Base-by-base conservation (phyloP, 78 protist species). In the Emiliania huxleyi region DNA sequence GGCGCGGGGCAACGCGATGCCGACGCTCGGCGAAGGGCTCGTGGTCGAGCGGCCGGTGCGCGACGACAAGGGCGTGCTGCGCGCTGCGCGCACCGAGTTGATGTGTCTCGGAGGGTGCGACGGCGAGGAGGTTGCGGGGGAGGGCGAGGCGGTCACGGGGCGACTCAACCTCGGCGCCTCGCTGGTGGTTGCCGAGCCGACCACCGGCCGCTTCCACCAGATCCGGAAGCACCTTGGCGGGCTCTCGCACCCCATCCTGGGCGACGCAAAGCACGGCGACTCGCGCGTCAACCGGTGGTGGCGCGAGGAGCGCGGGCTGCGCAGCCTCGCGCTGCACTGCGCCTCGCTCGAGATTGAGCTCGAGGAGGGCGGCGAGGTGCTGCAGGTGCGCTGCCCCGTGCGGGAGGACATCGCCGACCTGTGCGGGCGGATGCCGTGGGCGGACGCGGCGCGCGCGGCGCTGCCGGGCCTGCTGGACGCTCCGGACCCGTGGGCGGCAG, bases 211-310 rank as follows among this genome's bases (percentile, higher is more conserved):
- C 19, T 84, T 56, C 69, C 90, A 84, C 38, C 90, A 84, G 40
- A 84, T 84, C 69, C 33, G 90, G 8, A 43, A 29, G 42, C 90
- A 84, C 40, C 42, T 46, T 6, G 12, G 35, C 44, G 62, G 90
- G 33, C 69, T 84, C 37, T 2, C 71, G 21, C 90, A 84, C 69
- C 90, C 90, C 22, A n/a, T 84, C 90, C 35, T 84, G 29, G 38
- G 38, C 35, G 90, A 84, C 62, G 33, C 90, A 33, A 84, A 46
- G 52, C 90, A 84, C 38, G 90, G 90, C 69, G 90, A 84, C 38
- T 18, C 43, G 22, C 5, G 62, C 22, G 52, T 84, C 22, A 43
- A 46, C 38, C 52, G 90, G 29, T 84, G 69, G 69, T 84, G 90
- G 90, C 90, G 90, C 18, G 69, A 12, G 37, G n/a, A 84, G 38